Base-by-base conservation (phyloP, 1,284 basidiomycete species). In the Tilletiopsis washingtonensis region DNA sequence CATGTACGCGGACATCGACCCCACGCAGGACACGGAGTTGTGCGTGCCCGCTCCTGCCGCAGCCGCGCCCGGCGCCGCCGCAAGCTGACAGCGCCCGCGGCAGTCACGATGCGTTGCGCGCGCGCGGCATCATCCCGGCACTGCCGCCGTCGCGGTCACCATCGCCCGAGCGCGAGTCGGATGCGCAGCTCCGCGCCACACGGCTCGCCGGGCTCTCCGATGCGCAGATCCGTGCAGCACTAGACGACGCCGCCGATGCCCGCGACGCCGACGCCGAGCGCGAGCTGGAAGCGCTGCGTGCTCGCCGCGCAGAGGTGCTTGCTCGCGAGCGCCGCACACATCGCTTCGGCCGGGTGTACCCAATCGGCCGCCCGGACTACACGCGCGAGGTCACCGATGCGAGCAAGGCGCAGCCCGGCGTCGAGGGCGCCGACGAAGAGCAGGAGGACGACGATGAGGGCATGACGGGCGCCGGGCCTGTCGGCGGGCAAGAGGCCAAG, bases 351-450 rank as follows among this genome's bases (percentile, higher is more conserved):
- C 77, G 83, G 40, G 81, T 97, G 43, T 86, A 74, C 74, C 90
- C 90, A 2, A 93, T 98, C 56, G 82, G 83, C 25, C 78, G 93
- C 57, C 89, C 91, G 17, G 91, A 96, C 73, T 98, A 97, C 74
- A 93, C 87, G 27, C 79, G 85, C 45, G 89, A 97, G 68, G 88
- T 98, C 15, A 97, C 91, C 0, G 91, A 97, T 52, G 88, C 88
- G 1, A 94, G 90, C 74, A 82, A 81, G 58, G 73, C 81, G 3
- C 77, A 81, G 56, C 81, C 85, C 47, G 81, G 58, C 21, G 50
- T 43, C 0, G 34, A 55, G 11, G 37, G 25, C 2, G 51, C 41
- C 17, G 26, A 26, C 6, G 84, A 78, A 7, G 84, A 84, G 38
- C 75, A 81, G 24, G 77, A 80, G 49, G 80, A 81, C 40, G 66